phyloP scores from a whole-genome alignment of 2,329 filamentous ascomycete species.

The Fusarium domesticum region DNA sequence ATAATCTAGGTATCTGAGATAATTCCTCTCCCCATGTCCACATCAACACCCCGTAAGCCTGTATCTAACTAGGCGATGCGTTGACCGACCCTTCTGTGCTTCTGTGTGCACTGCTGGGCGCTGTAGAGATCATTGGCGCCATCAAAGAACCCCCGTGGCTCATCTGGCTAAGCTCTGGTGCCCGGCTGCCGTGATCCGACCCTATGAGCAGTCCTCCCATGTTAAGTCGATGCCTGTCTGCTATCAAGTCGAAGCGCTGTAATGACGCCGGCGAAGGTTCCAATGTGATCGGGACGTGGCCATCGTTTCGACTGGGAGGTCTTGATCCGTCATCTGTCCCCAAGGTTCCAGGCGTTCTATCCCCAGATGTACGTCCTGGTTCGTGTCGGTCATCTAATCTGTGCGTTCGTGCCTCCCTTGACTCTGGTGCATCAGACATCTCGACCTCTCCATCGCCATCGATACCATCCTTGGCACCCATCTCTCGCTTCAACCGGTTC shows the following conservation, averaged over 20 bases:
- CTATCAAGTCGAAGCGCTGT: slow-evolving; percentile 20
- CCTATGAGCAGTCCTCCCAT: slow-evolving; percentile 10
- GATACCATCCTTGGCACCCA: slow-evolving; percentile 21
- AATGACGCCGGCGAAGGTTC: slow-evolving; percentile 22
- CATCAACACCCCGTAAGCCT: background rate
- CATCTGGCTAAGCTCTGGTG: slow-evolving; percentile 10
- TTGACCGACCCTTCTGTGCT: slow-evolving; percentile 19
- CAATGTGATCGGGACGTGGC: slow-evolving; percentile 16
- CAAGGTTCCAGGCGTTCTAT: slow-evolving; percentile 20
- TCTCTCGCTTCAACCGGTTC: slow-evolving; percentile 29
- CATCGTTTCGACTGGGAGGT: slow-evolving; percentile 22
- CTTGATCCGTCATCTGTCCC: slow-evolving; percentile 20
- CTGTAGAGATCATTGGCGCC: slow-evolving; percentile 6
- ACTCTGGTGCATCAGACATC: slow-evolving; percentile 12
- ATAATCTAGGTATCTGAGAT: background rate
- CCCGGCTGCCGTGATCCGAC: slow-evolving; percentile 13
- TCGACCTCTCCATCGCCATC: slow-evolving; percentile 18
- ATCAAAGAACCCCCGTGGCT: slow-evolving; percentile 5
- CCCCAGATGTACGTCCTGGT: slow-evolving; percentile 12
- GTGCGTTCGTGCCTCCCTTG: slow-evolving; percentile 8
- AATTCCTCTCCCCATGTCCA: background rate
- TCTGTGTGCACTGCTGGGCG: slow-evolving; percentile 13
- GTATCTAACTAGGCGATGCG: slow-evolving; percentile 19
- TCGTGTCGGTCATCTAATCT: slow-evolving; percentile 18
- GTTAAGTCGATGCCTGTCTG: slow-evolving; percentile 23